These are phyloP conservation scores for Hemileccinum rubropunctum DNA, from an alignment of 768 basidiomycete species.

Conservation along the genomic window DNA sequence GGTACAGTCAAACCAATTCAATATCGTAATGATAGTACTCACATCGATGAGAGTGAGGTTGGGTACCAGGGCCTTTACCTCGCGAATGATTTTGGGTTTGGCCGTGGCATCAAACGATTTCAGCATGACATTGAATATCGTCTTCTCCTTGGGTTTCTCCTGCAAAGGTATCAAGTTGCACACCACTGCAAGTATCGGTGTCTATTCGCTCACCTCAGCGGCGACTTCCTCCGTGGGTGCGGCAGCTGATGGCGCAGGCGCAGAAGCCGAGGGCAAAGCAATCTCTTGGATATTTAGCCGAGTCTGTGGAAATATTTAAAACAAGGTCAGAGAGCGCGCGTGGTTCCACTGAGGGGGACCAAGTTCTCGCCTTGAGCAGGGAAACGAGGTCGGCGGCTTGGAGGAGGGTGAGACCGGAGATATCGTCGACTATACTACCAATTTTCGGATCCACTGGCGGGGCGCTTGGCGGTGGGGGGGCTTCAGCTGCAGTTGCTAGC, in stretches of 20 bases:
- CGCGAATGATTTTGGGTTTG: conserved; percentile 96
- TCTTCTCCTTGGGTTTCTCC: conserved; percentile 99
- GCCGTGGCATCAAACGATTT: conserved; percentile 89
- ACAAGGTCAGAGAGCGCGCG: background rate
- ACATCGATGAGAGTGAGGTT: conserved; percentile 98
- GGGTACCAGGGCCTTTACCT: conserved; percentile 94
- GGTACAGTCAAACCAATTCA: background rate
- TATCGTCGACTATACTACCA: conserved; percentile 86
- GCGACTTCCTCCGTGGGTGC: conserved; percentile 59
- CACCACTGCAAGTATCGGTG: background rate
- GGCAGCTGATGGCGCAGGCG: conserved; percentile 54
- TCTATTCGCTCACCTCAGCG: conserved; percentile 48
- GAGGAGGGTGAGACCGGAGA: conserved; percentile 81
- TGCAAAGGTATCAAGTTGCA: conserved; percentile 23
- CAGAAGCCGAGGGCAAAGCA: conserved; percentile 79
- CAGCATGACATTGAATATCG: conserved; percentile 91
- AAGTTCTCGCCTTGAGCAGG: conserved; percentile 71
- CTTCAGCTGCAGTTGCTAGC: conserved; percentile 49
- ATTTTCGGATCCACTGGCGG: conserved; percentile 62
- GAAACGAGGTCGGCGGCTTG: conserved; percentile 95
- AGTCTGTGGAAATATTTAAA: conserved; percentile 45
- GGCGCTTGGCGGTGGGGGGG: conserved; percentile 39
- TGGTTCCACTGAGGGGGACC: background rate
- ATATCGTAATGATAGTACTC: conserved; percentile 31
- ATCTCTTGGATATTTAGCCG: conserved; percentile 97